These are phyloP conservation scores for Hexamita inflata DNA, from an alignment of 208 protist species.

Conservation along the genomic window DNA sequence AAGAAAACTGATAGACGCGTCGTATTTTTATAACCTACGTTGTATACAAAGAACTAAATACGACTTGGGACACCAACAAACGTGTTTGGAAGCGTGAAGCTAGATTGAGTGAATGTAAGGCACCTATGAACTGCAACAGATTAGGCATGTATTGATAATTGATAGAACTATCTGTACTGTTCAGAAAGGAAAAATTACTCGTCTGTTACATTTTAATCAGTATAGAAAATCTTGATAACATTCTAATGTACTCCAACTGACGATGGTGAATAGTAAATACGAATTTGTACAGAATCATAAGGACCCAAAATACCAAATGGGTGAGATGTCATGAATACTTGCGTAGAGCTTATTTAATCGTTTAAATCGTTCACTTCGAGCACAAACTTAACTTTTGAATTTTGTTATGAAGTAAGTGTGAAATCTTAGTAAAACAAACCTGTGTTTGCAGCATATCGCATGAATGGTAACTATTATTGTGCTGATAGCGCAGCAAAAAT, in stretches of 20 bases:
- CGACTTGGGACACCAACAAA: neutral
- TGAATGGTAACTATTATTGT: neutral
- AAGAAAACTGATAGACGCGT: neutral
- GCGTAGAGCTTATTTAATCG: neutral
- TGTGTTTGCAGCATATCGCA: neutral
- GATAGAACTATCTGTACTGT: too few species aligned
- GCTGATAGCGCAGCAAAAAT: neutral
- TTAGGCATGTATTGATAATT: neutral
- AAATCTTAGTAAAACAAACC: neutral
- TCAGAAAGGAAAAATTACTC: too few species aligned
- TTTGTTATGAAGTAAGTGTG: neutral
- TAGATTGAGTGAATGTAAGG: neutral
- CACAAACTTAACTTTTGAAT: neutral
- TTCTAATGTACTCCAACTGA: neutral
- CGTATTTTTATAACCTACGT: conserved; percentile 18
- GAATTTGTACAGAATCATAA: neutral
- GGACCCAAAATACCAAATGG: neutral
- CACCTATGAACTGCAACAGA: neutral
- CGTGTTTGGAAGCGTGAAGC: conserved; percentile 8
- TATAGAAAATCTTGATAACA: neutral
- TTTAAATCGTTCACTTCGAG: neutral
- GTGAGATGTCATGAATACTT: neutral
- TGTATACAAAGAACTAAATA: conserved; percentile 1
- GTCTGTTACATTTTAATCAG: too few species aligned
- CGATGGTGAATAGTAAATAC: neutral